Conservation (phyloP, 2,329 filamentous ascomycete species). For the Pseudovirgaria hyperparasitica region DNA sequence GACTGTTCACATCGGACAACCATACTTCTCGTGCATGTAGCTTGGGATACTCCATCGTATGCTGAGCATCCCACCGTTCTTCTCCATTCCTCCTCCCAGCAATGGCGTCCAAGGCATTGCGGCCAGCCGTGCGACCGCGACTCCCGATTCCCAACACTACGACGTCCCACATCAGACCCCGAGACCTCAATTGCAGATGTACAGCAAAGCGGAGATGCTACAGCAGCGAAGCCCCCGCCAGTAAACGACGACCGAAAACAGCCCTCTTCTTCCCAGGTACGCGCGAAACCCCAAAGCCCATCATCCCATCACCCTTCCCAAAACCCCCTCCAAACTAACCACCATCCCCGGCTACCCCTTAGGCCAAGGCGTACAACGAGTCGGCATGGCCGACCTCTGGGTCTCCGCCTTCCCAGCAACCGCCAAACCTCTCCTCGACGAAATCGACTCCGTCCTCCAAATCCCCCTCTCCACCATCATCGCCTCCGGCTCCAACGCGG, state of each 20-base stretch:
- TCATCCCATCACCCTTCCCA: constrained; percentile 1
- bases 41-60: too few relatives aligned
- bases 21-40: too few relatives aligned
- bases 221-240: too few relatives aligned
- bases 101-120: too few relatives aligned
- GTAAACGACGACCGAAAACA: constrained; percentile 25
- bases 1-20: too few relatives aligned
- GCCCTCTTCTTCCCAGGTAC: constrained; percentile 27
- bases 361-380: constrained; percentile 83
- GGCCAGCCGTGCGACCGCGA: too few relatives aligned
- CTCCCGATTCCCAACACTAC: too few relatives aligned
- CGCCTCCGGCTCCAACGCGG: constrained; percentile 61
- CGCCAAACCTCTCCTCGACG: constrained; percentile 62
- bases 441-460: constrained; percentile 68
- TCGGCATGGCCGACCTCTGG: constrained; percentile 81
- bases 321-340: neutral
- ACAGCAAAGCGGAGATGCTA: too few relatives aligned
- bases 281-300: neutral
- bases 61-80: too few relatives aligned
- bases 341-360: constrained; percentile 2
- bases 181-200: too few relatives aligned
- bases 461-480: constrained; percentile 68
- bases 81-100: too few relatives aligned
- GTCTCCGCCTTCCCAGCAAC: constrained; percentile 72
- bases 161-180: too few relatives aligned